phyloP scores from a whole-genome alignment of 257 asterid genomes.

The Orobanche coerulescens region DNA sequence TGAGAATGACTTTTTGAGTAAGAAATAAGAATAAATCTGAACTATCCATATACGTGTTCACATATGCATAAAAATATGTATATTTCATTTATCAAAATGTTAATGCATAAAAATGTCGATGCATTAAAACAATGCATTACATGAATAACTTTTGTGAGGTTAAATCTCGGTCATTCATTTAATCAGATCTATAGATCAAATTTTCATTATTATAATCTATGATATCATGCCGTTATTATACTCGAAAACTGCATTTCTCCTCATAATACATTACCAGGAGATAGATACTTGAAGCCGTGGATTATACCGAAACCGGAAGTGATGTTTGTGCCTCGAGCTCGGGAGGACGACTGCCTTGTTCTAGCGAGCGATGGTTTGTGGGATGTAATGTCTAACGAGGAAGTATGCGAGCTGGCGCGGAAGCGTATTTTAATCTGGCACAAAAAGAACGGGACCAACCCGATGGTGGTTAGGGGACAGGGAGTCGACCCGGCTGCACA shows the following conservation, averaged over 20 bases:
- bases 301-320: slow-evolving; percentile 79
- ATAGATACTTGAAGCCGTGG: slow-evolving; percentile 85
- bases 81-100: too few relatives aligned
- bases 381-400: slow-evolving; percentile 76
- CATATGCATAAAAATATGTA: too few relatives aligned
- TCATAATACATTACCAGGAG: slow-evolving; percentile 34
- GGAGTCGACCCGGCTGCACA: slow-evolving; percentile 77
- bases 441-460: slow-evolving; percentile 49
- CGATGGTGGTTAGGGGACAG: slow-evolving; percentile 40
- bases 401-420: slow-evolving; percentile 64
- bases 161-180: too few relatives aligned
- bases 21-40: too few relatives aligned
- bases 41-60: too few relatives aligned
- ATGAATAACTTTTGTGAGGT: too few relatives aligned
- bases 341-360: slow-evolving; percentile 74
- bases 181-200: too few relatives aligned
- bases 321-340: slow-evolving; percentile 56
- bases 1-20: too few relatives aligned
- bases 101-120: too few relatives aligned
- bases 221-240: not conserved
- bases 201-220: too few relatives aligned
- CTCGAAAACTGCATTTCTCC: not conserved
- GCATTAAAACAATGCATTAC: too few relatives aligned
- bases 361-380: slow-evolving; percentile 81
- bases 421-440: slow-evolving; percentile 70